Evolutionary conservation across 2,329 filamentous ascomycete genomes (phyloP), one percentile per base, ranked within the genome.

Genomic region (Gyromitra esculenta): DNA sequence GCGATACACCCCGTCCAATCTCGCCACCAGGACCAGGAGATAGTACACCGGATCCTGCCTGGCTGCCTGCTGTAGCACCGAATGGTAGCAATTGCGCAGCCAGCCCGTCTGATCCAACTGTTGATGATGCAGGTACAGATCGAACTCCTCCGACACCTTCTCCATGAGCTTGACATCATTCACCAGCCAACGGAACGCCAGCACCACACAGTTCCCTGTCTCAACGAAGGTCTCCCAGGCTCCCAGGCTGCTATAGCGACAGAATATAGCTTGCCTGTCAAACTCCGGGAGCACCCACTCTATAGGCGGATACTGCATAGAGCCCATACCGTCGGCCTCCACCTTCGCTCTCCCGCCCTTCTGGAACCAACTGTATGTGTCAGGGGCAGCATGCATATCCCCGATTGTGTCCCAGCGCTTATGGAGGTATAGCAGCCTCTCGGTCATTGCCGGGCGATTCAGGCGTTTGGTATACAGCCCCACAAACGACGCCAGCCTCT

Each of bases 11-110:
- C 11, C 4, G 5, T 45, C 41, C 0, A 13, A 7, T 7, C 56
- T 6, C 9, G 56, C 56, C 7, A 31, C 31, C 8, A 59, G 1
- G 9, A 59, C 15, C 13, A 59, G 3, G 7, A 35, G 4, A 11
- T 59, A 59, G 9, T 59, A 59, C 1, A 31, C 15, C 11, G 56
- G 56, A 39, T 59, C 56, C 21, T 59, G 56, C 7, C 56, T n/a
- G 2, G 37, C 11, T n/a, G 15, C 56, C 13, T 59, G 31, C 25
- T 59, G 25, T 1, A 59, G 13, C 0, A 59, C 31, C 1, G 31
- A 59, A 6, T 59, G 18, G n/a, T 59, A 15, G 41, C 41, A 45
- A 18, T n/a, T 39, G 3, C 13, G 31, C 31, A 59, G 31, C 56
- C 31, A 37, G 13, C 56, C 56, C 2, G 31, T 31, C 25, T 31